These are phyloP conservation scores for Blastocystis sp. DNA, from an alignment of 352 stramenopile genomes.

Conservation along the genomic window DNA sequence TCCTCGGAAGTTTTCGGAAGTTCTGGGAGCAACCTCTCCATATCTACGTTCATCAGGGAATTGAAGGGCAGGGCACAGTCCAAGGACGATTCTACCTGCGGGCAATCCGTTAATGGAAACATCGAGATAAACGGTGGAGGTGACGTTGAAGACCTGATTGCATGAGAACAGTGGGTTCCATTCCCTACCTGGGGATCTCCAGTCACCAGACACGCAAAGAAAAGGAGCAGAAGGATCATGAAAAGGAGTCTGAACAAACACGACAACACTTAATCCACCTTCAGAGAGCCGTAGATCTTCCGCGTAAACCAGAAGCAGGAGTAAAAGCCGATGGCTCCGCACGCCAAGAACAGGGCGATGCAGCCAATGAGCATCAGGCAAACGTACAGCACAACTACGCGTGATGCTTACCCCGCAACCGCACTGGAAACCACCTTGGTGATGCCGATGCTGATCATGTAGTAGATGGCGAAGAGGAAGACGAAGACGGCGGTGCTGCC, in stretches of 20 bases:
- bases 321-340: constrained; percentile 91
- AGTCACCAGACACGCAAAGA: background rate
- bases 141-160: constrained; percentile 43
- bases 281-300: constrained; percentile 95
- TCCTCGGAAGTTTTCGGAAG: constrained; percentile 44
- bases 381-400: constrained; percentile 90
- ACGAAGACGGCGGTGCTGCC: constrained; percentile 91
- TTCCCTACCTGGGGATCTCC: background rate
- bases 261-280: constrained; percentile 81
- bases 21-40: constrained; percentile 44
- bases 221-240: background rate
- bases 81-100: constrained; percentile 49
- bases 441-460: constrained; percentile 96
- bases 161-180: background rate
- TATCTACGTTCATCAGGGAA: constrained; percentile 16
- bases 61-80: constrained; percentile 2
- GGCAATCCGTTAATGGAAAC: constrained; percentile 42
- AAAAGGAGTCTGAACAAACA: constrained; percentile 2
- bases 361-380: constrained; percentile 97
- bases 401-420: background rate
- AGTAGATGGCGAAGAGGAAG: constrained; percentile 97
- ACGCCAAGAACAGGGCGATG: constrained; percentile 93
- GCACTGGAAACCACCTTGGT: constrained; percentile 82
- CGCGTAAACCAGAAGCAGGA: constrained; percentile 95
- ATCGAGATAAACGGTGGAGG: constrained; percentile 41